These are phyloP conservation scores for Ceratocystis papillata DNA, from an alignment of 2,329 filamentous ascomycete species.

Conservation along the genomic window DNA sequence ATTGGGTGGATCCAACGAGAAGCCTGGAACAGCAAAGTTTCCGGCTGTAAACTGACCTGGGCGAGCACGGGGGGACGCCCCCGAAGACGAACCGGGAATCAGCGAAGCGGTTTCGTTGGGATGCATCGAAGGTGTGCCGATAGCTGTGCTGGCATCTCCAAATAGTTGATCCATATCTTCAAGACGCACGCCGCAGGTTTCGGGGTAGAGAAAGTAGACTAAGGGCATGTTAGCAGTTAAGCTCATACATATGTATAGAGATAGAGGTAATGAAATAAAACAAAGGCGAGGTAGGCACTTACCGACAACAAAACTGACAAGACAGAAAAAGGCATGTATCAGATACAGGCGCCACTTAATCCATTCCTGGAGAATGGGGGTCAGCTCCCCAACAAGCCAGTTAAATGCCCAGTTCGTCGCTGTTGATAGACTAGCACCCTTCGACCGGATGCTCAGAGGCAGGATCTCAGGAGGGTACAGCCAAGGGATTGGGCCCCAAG, in stretches of 20 bases:
- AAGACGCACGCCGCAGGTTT: constrained; percentile 86
- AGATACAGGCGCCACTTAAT: constrained; percentile 93
- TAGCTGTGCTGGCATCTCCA: constrained; percentile 77
- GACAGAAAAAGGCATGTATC: constrained; percentile 93
- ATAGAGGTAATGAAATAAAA: background rate
- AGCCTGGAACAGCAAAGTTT: constrained; percentile 48
- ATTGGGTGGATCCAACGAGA: constrained; percentile 63
- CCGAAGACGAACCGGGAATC: constrained; percentile 59
- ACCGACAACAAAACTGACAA: constrained; percentile 91
- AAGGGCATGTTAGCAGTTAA: constrained; percentile 13
- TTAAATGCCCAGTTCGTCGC: constrained; percentile 98
- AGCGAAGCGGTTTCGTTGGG: constrained; percentile 64
- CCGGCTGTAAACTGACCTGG: constrained; percentile 51
- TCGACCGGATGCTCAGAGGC: constrained; percentile 89
- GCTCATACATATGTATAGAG: background rate
- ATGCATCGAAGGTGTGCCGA: constrained; percentile 63
- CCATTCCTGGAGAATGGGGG: constrained; percentile 79
- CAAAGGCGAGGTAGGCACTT: constrained; percentile 35
- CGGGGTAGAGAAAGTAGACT: constrained; percentile 97
- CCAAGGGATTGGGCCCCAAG: constrained; percentile 96
- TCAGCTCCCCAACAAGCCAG: constrained; percentile 92
- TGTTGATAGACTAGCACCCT: constrained; percentile 91
- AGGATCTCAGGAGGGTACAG: constrained; percentile 97
- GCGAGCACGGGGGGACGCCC: constrained; percentile 39
- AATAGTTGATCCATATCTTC: constrained; percentile 96